Conservation (phyloP, 768 basidiomycete genomes). For the Pleurotus salmoneostramineus region DNA sequence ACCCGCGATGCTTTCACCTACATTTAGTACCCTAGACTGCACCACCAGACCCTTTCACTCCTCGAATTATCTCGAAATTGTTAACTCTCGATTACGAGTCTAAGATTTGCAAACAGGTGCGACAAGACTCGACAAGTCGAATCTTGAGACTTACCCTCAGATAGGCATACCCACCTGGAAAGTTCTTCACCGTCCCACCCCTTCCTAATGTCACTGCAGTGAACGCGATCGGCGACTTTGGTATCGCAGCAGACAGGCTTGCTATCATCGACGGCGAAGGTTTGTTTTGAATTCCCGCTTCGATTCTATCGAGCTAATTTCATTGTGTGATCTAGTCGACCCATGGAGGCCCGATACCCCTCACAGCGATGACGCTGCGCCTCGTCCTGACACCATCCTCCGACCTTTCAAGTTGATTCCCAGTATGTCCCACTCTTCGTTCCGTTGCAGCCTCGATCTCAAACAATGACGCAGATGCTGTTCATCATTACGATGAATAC, state of each 20-base stretch:
- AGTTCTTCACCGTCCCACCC: slow-evolving; percentile 65
- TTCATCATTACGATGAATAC: slow-evolving; percentile 78
- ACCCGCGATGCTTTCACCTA: background rate
- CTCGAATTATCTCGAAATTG: slow-evolving; percentile 77
- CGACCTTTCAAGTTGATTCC: slow-evolving; percentile 87
- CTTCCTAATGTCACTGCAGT: slow-evolving; percentile 81
- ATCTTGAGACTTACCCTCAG: background rate
- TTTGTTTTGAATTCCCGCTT: slow-evolving; percentile 19
- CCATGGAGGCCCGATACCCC: slow-evolving; percentile 90
- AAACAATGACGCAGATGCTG: slow-evolving; percentile 41
- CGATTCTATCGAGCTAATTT: too few species aligned
- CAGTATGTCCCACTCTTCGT: slow-evolving; percentile 38
- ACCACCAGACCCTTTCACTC: slow-evolving; percentile 64
- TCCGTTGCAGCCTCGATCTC: background rate
- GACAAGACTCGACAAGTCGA: background rate
- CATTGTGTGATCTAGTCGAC: slow-evolving; percentile 48
- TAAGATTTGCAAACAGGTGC: slow-evolving; percentile 63
- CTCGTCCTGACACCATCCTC: slow-evolving; percentile 66
- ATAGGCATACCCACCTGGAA: slow-evolving; percentile 75
- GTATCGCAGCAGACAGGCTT: slow-evolving; percentile 72
- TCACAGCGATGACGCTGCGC: slow-evolving; percentile 67
- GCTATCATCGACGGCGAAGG: slow-evolving; percentile 89
- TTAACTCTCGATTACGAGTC: slow-evolving; percentile 69
- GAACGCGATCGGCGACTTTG: slow-evolving; percentile 83
- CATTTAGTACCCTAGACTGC: slow-evolving; percentile 45